Evolutionary conservation across 2,329 filamentous ascomycete species (phyloP), one percentile per base, ranked within the genome.

Genomic region (Phaeomoniella chlamydospora): DNA sequence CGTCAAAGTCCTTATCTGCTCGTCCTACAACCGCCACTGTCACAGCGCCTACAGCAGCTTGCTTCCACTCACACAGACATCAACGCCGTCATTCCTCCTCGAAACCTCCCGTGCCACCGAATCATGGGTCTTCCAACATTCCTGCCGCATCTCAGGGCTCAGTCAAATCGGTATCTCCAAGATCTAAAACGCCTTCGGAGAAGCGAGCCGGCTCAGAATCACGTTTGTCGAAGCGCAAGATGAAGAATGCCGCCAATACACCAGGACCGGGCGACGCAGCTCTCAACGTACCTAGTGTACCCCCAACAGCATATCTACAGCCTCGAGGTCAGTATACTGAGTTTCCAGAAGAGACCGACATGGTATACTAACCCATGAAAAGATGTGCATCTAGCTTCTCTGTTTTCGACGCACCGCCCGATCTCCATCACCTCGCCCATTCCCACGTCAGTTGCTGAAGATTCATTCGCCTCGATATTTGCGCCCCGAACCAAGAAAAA

Each of bases 381-480:
- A 96, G 90, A 92, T 52, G 71, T 96, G 41, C 79, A 81, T 43
- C 68, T 94, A 32, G 90, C 88, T 5, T 80, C 80, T 41, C 96
- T 98, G 69, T 96, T 96, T 67, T 92, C 87, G 43, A 80, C 93
- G 45, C 85, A 98, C 61, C 78, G 90, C 42, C 90, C 90, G 32
- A 88, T 98, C 51, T 93, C 85, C 37, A 75, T 94, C 45, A 86
- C 79, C 34, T 77, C 79, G 48, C 78, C 80, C 46, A 78, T 94
- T 52, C 90, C 81, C 38, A 76, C 73, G 48, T 65, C 70, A 14
- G 71, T 86, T 32, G 76, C 72, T 36, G 68, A 80, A 42, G 79
- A 82, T 52, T 70, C 78, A 34, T 94, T 96, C 57, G 78, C 83
- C 42, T 70, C 80, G 51, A 87, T 98, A 51, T 96, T 96, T 57